Evolutionary conservation across 1,284 basidiomycete species (phyloP).

Genomic region (Leccinum pachyderme): DNA sequence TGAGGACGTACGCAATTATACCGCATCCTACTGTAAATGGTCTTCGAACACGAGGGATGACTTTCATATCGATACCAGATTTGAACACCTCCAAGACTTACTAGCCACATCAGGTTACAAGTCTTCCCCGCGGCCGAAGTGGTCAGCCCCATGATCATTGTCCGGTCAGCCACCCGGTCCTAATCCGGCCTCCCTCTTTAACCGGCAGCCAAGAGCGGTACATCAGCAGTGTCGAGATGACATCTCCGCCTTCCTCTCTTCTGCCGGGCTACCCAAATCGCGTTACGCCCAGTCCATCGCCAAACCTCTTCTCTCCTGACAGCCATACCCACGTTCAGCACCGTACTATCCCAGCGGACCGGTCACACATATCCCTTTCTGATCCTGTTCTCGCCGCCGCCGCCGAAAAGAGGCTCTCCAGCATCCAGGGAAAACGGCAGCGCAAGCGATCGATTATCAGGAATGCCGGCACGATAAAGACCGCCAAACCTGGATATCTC

Average conservation of each 20-base stretch:
- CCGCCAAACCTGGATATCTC: neutral
- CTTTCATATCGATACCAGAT: too few species aligned
- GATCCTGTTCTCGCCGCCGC: conserved; percentile 25
- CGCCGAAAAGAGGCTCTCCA: conserved; percentile 15
- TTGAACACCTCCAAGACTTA: neutral
- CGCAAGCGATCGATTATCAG: neutral
- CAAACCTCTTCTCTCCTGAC: conserved; percentile 13
- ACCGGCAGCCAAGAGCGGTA: neutral
- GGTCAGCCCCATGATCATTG: conserved; percentile 13
- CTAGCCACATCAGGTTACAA: neutral
- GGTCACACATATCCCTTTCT: conserved; percentile 21
- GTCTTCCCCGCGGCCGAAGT: neutral
- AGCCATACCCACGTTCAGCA: conserved; percentile 16
- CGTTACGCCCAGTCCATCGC: neutral
- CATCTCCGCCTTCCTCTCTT: conserved; percentile 3
- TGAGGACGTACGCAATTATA: neutral
- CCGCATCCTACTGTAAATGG: neutral
- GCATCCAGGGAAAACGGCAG: neutral
- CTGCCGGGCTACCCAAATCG: neutral
- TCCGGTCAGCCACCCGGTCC: conserved; percentile 18
- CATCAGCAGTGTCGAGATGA: conserved; percentile 11
- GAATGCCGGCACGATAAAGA: neutral
- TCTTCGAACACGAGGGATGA: neutral
- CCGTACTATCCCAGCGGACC: conserved; percentile 12
- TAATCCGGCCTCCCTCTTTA: neutral